Percentiles rank a stretch among this genome's conserved stretches.
Evolutionary conservation across 2,329 filamentous ascomycete genomes (phyloP).

Genomic region (Colletotrichum musae): DNA sequence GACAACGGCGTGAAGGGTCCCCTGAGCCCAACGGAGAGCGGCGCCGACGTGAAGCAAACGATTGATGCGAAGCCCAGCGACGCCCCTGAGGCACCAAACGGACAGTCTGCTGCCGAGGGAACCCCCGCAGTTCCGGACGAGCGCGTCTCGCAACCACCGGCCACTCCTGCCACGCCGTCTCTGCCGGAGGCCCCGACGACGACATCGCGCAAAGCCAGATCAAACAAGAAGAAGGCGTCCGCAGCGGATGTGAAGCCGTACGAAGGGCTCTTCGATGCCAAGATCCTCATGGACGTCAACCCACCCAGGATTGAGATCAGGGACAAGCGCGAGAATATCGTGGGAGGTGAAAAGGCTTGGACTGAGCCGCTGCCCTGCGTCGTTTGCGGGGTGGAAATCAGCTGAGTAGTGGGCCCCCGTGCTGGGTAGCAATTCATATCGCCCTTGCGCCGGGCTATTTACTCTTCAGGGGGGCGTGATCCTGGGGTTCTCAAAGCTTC

Average conservation of each 20-base stretch:
- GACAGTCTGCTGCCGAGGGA: conserved; percentile 51
- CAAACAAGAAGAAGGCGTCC: conserved; percentile 50
- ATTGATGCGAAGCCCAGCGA: conserved; percentile 67
- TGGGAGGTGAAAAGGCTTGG: conserved; percentile 67
- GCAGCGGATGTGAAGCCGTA: conserved; percentile 62
- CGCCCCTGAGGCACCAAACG: conserved; percentile 55
- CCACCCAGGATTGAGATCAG: conserved; percentile 66
- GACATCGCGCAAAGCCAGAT: conserved; percentile 44
- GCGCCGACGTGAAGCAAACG: conserved; percentile 65
- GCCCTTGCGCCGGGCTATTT: conserved; percentile 9
- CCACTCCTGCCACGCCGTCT: conserved; percentile 36
- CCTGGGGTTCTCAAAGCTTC: conserved; percentile 23
- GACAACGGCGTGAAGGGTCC: conserved; percentile 48
- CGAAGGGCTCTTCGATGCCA: conserved; percentile 66
- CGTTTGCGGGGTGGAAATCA: conserved; percentile 63
- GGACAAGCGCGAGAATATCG: conserved; percentile 64
- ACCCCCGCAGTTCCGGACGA: conserved; percentile 44
- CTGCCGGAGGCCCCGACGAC: conserved; percentile 15
- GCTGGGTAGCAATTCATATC: conserved; percentile 10
- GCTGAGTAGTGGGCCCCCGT: conserved; percentile 48
- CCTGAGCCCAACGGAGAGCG: conserved; percentile 66
- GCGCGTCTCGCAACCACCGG: conserved; percentile 42
- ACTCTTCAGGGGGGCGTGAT: neutral
- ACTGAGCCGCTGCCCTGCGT: conserved; percentile 66
- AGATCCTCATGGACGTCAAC: conserved; percentile 60